Evolutionary conservation across 2,329 filamentous ascomycete genomes (phyloP), one percentile per base, ranked within the genome.

Genomic region (Penicillium sp.): DNA sequence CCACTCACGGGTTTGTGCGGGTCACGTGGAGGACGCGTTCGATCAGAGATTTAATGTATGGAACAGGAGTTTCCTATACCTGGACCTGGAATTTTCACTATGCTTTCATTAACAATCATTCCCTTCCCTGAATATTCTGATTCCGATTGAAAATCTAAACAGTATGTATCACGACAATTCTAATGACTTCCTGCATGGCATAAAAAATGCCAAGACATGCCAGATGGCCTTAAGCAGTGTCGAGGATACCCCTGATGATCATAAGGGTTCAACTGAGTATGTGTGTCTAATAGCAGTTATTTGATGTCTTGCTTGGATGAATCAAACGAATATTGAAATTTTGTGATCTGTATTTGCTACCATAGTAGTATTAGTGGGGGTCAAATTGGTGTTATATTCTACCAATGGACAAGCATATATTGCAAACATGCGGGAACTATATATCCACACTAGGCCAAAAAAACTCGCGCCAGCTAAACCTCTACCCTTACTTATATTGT

Each of bases 171-270:
- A 15, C 14, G 15, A 31, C 29, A 29, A 14, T 31, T 37, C 3
- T 4, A 37, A 37, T 9, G 33, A n/a, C 33, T 37, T 37, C 7
- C n/a, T 37, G 15, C 33, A 35, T 35, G 33, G 22, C 31, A 51
- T 51, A 20, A 47, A 35, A 12, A 56, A 61, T 56, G 68, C 69
- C 69, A 72, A 72, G 69, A 65, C 67, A 70, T 70, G 69, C 69
- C 69, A 71, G 68, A 69, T 71, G 62, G 65, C 67, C 67, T 67
- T 54, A 57, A 57, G 40, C 54, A 49, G 43, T 9, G 40, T 55
- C 41, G 23, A 59, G 51, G 54, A 59, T 58, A 55, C 54, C 51
- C 51, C 56, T 51, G 40, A 47, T 55, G 49, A 61, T 57, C 51
- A 23, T 51, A 55, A 51, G 49, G 54, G 58, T 57, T 63, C 54